These are phyloP conservation scores for Aureobasidium sp. DNA, from an alignment of 2,329 filamentous ascomycete genomes.

Conservation along the genomic window DNA sequence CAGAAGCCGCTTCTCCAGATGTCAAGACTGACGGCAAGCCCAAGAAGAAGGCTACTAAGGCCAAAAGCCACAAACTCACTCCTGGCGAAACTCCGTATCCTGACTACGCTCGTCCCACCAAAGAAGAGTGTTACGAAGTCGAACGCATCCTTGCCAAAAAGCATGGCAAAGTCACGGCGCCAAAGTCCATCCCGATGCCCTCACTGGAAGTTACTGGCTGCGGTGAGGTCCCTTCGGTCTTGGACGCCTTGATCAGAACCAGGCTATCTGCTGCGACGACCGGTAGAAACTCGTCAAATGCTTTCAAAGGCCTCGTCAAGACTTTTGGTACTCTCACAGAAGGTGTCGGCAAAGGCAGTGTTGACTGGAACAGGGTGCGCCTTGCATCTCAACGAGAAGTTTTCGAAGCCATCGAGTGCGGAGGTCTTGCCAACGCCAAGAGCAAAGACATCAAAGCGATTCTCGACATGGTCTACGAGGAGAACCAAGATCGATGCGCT, in stretches of 20 bases:
- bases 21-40: slow-evolving; percentile 15
- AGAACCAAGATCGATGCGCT: slow-evolving; percentile 52
- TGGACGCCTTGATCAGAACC: slow-evolving; percentile 55
- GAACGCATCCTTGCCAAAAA: slow-evolving; percentile 53
- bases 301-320: slow-evolving; percentile 56
- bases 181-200: slow-evolving; percentile 58
- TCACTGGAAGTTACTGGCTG: slow-evolving; percentile 64
- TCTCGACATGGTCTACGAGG: slow-evolving; percentile 60
- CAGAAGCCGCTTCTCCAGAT: not conserved
- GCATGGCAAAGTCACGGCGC: slow-evolving; percentile 57
- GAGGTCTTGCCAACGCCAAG: slow-evolving; percentile 64
- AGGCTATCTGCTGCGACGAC: slow-evolving; percentile 54
- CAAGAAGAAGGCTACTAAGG: slow-evolving; percentile 34
- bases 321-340: slow-evolving; percentile 54
- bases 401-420: slow-evolving; percentile 58
- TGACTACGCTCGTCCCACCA: slow-evolving; percentile 54
- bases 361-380: slow-evolving; percentile 66
- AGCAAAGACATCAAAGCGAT: slow-evolving; percentile 64
- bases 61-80: slow-evolving; percentile 36
- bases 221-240: slow-evolving; percentile 55
- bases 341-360: slow-evolving; percentile 60
- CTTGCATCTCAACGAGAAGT: slow-evolving; percentile 50
- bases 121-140: slow-evolving; percentile 61
- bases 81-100: slow-evolving; percentile 56
- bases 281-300: slow-evolving; percentile 52